These are phyloP conservation scores for Picea sitchensis DNA, from an alignment of 75 land plant species.

Conservation along the genomic window DNA sequence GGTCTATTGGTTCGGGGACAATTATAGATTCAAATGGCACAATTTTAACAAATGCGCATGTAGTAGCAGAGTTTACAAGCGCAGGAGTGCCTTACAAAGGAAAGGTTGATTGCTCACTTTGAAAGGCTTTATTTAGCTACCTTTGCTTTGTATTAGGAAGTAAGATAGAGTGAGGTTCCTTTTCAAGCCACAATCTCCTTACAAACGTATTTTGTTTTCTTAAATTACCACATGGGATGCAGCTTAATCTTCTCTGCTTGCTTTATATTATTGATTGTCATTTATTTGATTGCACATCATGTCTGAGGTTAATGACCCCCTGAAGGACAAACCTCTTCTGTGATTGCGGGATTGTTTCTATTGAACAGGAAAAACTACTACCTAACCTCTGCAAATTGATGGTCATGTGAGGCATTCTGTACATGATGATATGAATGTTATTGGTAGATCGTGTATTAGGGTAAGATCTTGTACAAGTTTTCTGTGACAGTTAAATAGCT, in stretches of 20 bases:
- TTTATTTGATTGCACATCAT: neutral
- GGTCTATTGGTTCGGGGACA: slow-evolving; percentile 78
- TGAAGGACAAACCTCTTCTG: no score
- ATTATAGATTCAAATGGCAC: slow-evolving; percentile 88
- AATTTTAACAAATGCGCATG: slow-evolving; percentile 94
- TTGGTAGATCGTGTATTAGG: no score
- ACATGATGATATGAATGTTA: neutral
- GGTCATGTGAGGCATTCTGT: neutral
- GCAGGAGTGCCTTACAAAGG: slow-evolving; percentile 37
- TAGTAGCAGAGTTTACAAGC: slow-evolving; percentile 57
- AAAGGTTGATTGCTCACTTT: slow-evolving; percentile 37
- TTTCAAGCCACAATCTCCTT: neutral
- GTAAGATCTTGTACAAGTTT: no score
- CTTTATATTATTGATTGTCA: neutral
- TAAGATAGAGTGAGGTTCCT: no score
- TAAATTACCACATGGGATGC: neutral
- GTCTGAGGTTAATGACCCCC: no score
- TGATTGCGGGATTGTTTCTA: no score
- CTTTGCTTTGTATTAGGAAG: neutral
- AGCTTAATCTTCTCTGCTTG: neutral
- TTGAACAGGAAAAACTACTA: neutral
- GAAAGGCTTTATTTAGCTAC: neutral
- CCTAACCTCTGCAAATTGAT: neutral
- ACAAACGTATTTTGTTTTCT: neutral
- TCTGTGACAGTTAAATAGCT: no score